Evolutionary conservation across 2,329 filamentous ascomycete species (phyloP), one percentile per base, ranked within the genome.

Genomic region (Venturia nashicola): DNA sequence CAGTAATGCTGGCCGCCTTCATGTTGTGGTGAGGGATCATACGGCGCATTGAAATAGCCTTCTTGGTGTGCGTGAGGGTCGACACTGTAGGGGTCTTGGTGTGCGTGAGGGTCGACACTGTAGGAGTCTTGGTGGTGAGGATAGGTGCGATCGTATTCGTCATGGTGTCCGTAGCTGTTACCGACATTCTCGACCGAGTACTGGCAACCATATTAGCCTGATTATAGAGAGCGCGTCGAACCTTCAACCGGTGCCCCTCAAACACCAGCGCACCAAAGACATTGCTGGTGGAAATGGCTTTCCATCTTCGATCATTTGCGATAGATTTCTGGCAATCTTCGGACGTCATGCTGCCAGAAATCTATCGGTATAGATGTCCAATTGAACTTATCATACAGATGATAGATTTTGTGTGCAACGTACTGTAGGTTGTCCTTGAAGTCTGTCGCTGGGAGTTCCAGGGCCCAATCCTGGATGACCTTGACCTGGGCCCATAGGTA

Each of bases 21-120:
- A 20, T 87, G 84, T 44, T 83, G 78, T 5, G 81, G 80, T 11
- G 83, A 78, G 14, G 90, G 89, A 68, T 91, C 83, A 74, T 96
- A 96, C 1, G 90, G 88, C 68, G 88, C 85, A 69, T 87, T 90
- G 74, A 89, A 93, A 78, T 96, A 96, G 64, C 85, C 84, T 75
- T 96, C 90, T 72, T 94, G 90, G 71, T 96, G 91, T 65, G 87
- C 86, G 73, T 95, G 87, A 11, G 93, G 91, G 71, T 91, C 86
- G 66, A 96, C 77, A 75, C 62, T 76, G 75, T 60, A 73, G 4
- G 40, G 14, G 80, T 51, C 74, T 57, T 94, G 90, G 71, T 96
- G 91, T 65, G 87, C 86, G 73, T 95, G 87, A 9, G 93, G 91
- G 71, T 91, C 86, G 66, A 96, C 77, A 75, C 62, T 76, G 75